Conservation (phyloP, 176 grass and related monocot species). For the Eleusine indica region DNA sequence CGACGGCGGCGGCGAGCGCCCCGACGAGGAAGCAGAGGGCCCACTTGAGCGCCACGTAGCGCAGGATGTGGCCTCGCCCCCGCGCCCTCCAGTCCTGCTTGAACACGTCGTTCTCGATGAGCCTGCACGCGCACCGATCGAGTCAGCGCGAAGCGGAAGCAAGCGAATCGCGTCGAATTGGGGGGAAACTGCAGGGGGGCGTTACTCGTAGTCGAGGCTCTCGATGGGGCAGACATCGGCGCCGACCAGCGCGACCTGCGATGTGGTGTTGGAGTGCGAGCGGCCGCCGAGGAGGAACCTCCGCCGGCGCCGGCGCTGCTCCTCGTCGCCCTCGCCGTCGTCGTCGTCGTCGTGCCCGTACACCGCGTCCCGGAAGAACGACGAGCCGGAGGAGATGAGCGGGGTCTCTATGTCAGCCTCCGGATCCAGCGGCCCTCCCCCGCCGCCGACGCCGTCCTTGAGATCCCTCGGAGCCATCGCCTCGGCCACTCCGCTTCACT, state of each 20-base stretch:
- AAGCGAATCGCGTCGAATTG: constrained; percentile 9
- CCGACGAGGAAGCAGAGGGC: constrained; percentile 82
- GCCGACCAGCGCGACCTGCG: constrained; percentile 89
- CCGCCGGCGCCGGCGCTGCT: constrained; percentile 22
- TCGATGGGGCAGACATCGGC: constrained; percentile 77
- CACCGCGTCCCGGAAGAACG: constrained; percentile 41
- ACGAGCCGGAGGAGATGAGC: constrained; percentile 38
- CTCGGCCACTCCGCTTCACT: constrained; percentile 1
- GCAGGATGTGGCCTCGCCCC: constrained; percentile 56
- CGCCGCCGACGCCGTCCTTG: constrained; percentile 3
- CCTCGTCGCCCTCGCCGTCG: constrained; percentile 24
- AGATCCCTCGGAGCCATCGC: constrained; percentile 41
- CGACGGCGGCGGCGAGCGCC: constrained; percentile 51
- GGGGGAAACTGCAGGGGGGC: neutral
- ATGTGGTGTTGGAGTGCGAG: constrained; percentile 69
- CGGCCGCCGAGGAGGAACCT: constrained; percentile 48
- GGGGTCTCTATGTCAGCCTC: constrained; percentile 50
- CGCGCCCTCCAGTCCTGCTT: constrained; percentile 85
- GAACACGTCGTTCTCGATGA: constrained; percentile 94
- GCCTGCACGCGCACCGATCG: constrained; percentile 38
- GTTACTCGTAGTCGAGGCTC: constrained; percentile 94
- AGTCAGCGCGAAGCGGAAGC: neutral
- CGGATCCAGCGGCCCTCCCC: constrained; percentile 25
- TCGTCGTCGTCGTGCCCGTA: constrained; percentile 39
- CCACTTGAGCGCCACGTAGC: constrained; percentile 89